Conservation (phyloP, 306 rosid genomes). For the Trifolium subterraneum region DNA sequence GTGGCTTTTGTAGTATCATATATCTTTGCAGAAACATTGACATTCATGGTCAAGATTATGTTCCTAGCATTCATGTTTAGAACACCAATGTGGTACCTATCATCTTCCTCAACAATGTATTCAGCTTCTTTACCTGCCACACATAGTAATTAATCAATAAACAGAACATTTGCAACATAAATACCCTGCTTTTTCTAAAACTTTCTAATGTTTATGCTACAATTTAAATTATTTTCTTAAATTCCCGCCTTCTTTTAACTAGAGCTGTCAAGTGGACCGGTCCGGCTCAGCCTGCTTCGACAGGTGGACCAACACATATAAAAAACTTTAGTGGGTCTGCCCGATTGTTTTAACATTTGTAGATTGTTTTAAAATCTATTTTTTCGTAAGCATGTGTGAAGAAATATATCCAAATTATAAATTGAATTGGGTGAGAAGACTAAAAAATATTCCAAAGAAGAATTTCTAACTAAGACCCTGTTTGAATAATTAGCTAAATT, state of each 20-base stretch:
- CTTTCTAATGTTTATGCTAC: background rate
- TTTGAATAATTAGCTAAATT: too few relatives aligned
- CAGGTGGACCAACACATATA: too few relatives aligned
- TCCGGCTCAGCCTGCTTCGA: too few relatives aligned
- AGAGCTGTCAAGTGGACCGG: too few relatives aligned
- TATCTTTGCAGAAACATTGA: conserved; percentile 64
- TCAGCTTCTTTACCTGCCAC: conserved; percentile 55
- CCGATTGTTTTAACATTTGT: too few relatives aligned
- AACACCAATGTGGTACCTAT: conserved; percentile 63
- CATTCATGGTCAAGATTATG: conserved; percentile 49
- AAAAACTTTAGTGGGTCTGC: too few relatives aligned
- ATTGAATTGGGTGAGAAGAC: too few relatives aligned
- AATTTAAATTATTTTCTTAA: too few relatives aligned
- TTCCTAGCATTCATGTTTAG: conserved; percentile 56
- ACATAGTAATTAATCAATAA: conserved; percentile 18
- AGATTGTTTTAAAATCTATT: too few relatives aligned
- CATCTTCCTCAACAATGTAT: conserved; percentile 66
- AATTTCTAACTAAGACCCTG: too few relatives aligned
- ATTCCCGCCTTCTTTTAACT: too few relatives aligned
- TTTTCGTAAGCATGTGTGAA: background rate
- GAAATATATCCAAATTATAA: background rate
- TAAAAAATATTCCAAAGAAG: too few relatives aligned
- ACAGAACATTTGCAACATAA: background rate
- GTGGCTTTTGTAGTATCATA: conserved; percentile 68
- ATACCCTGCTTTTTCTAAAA: background rate